A percentile compares a stretch with the other conserved stretches of the same genome.
These are phyloP conservation scores for Mucor velutinosus DNA, from an alignment of 371 early-diverging fungal species.

Conservation along the genomic window DNA sequence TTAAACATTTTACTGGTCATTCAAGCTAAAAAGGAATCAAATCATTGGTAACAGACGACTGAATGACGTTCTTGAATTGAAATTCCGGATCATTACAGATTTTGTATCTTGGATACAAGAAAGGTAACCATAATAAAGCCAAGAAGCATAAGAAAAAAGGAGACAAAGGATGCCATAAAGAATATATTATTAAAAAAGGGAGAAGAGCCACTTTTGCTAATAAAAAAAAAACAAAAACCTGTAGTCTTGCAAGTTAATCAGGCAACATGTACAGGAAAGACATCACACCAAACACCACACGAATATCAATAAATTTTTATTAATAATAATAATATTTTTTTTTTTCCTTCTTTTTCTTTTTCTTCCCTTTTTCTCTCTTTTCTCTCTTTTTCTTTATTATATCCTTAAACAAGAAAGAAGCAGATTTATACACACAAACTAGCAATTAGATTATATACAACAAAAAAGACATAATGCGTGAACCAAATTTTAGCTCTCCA, in stretches of 20 bases:
- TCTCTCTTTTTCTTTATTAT: background rate
- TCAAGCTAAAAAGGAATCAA: background rate
- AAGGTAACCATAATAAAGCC: background rate
- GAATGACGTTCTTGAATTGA: constrained; percentile 4
- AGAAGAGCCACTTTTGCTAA: background rate
- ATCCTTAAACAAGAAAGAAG: background rate
- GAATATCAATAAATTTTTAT: background rate
- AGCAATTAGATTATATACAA: constrained; percentile 4
- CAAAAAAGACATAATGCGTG: constrained; percentile 62
- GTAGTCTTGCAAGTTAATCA: constrained; percentile 2
- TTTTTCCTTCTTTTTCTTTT: constrained; percentile 1
- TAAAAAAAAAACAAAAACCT: background rate
- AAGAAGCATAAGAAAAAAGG: background rate
- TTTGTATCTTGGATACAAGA: background rate
- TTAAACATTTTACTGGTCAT: background rate
- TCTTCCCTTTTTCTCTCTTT: background rate
- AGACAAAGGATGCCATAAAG: background rate
- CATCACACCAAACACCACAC: background rate
- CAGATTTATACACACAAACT: background rate
- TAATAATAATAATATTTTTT: background rate
- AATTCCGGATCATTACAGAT: background rate
- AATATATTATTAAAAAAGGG: background rate
- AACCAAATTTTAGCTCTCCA: constrained; percentile 78
- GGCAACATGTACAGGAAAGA: background rate
- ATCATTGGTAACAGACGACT: background rate